A percentile compares a stretch with the other conserved stretches of the same genome.
These are phyloP conservation scores for Leccinum arenicola DNA, from an alignment of 768 basidiomycete genomes.

Conservation along the genomic window DNA sequence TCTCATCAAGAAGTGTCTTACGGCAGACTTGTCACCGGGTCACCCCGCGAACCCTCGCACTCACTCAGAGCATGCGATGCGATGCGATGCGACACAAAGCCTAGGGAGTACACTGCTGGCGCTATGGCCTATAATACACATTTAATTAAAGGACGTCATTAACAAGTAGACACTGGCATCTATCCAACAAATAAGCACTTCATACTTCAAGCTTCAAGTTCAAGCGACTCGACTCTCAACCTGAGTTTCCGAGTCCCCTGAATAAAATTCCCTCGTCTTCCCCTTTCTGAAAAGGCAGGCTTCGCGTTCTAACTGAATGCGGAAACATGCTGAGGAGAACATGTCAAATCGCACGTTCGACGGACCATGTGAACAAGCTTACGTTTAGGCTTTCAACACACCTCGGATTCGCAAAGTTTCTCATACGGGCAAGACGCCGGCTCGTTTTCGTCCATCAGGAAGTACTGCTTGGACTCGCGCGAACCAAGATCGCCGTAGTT, in stretches of 20 bases:
- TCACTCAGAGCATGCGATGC: too few species aligned
- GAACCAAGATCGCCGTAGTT: too few species aligned
- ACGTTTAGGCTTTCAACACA: slow-evolving; percentile 1
- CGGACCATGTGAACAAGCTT: not conserved
- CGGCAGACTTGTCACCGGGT: too few species aligned
- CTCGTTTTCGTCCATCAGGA: slow-evolving; percentile 20
- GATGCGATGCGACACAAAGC: too few species aligned
- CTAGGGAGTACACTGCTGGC: too few species aligned
- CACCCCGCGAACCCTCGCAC: too few species aligned
- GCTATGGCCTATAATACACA: too few species aligned
- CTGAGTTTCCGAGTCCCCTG: not conserved
- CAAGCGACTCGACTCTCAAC: not conserved
- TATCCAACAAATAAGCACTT: not conserved
- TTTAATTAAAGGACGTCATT: too few species aligned
- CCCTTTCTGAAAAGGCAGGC: not conserved
- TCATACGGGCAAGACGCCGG: slow-evolving; percentile 18
- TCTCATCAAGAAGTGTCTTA: too few species aligned
- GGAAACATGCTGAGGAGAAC: not conserved
- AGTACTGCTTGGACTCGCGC: slow-evolving; percentile 18
- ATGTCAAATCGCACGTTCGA: not conserved
- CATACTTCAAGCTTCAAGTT: not conserved
- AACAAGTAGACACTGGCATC: not conserved
- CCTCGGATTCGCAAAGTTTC: not conserved
- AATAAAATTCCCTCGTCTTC: not conserved
- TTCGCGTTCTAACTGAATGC: not conserved